Evolutionary conservation across 106 monocot species (phyloP), one percentile per base, ranked within the genome.

Genomic region (Dioscorea dumetorum): DNA sequence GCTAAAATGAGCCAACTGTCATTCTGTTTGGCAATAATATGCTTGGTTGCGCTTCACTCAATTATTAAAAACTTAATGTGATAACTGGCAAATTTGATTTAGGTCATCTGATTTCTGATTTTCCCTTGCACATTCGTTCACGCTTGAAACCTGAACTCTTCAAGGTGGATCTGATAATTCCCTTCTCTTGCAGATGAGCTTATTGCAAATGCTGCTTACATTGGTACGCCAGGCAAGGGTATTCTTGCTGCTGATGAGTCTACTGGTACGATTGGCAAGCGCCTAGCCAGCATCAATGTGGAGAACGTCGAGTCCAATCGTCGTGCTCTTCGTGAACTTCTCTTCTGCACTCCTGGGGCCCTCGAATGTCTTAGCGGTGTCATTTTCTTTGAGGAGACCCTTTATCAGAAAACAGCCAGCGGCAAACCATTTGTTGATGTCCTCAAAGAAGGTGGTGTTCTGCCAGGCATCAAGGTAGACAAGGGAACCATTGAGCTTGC

Each of bases 221-320:
- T 60, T 60, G 60, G 60, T 12, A 60, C 60, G 0, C 60, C 60
- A 5, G 60, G 60, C 21, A 60, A 60, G 60, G 60, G 60, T 60
- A 60, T 60, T 23, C 60, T 60, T 22, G 60, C 60, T 22, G 60
- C 60, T 24, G 60, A 60, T 24, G 60, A 60, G 60, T 60, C 60
- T 22, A 60, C 60, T 60, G 60, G 60, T 22, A 60, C 60, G 8
- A 60, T 60, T 60, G 60, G 60, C 60, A 60, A 60, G 60, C 60
- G 60, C 60, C 60, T 60, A 5, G n/a, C 60, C 20, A 60, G 60
- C 24, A 60, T 60, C 60, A 60, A 60, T 22, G 60, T 60, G 23
- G 60, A 60, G 60, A 60, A 60, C 12, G 24, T 60, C 22, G 60
- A 60, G 60, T 18, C 60, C 23, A 60, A 60, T 24, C 60, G 60